Evolutionary conservation across 192 early-diverging fungal genomes (phyloP).

Genomic region (Phlyctochytrium arcticum): DNA sequence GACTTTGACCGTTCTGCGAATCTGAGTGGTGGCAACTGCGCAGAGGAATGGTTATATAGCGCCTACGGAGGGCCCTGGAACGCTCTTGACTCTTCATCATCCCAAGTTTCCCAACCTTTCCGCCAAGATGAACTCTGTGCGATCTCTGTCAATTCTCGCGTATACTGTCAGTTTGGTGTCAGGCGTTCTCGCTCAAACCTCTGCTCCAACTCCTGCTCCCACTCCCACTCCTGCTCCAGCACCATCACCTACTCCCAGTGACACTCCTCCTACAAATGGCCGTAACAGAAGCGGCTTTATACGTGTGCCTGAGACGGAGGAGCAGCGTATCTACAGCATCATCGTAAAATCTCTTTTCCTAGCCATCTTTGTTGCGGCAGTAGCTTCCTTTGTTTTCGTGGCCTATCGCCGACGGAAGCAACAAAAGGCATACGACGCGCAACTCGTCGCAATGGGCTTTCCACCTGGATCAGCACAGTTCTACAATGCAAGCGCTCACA

Average conservation of each 20-base stretch:
- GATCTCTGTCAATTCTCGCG: too few relatives aligned
- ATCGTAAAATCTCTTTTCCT: background rate
- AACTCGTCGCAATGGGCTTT: background rate
- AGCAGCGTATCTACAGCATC: background rate
- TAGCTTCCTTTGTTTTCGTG: background rate
- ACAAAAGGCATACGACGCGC: background rate
- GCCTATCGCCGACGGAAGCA: background rate
- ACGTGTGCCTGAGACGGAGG: background rate
- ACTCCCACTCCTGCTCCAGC: background rate
- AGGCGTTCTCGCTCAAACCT: too few relatives aligned
- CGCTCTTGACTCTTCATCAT: too few relatives aligned
- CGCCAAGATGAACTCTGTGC: too few relatives aligned
- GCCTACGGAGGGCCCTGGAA: too few relatives aligned
- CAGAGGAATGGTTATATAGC: too few relatives aligned
- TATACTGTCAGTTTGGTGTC: too few relatives aligned
- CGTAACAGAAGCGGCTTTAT: background rate
- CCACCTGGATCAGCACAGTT: background rate
- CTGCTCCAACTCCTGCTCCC: too few relatives aligned
- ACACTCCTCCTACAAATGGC: background rate
- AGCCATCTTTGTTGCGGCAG: background rate
- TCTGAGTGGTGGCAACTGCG: too few relatives aligned
- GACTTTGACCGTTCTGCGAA: too few relatives aligned
- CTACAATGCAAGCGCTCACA: too few relatives aligned
- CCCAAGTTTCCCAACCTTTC: too few relatives aligned
- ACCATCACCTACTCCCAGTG: background rate